phyloP scores from a whole-genome alignment of 2,329 filamentous ascomycete genomes.

The Apiospora arundinis region DNA sequence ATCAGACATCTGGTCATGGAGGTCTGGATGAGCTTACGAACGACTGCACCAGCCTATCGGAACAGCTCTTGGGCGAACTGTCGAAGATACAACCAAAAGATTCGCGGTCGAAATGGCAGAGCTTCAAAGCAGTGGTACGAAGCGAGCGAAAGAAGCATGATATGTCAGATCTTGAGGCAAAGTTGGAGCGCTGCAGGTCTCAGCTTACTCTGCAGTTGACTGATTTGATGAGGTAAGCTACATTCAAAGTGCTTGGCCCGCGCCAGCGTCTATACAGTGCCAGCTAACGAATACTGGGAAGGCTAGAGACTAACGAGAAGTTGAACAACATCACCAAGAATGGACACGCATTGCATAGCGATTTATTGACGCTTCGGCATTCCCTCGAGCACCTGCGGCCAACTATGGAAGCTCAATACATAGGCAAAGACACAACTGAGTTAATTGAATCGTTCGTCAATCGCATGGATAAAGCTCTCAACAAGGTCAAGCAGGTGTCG shows the following conservation, averaged over 20 bases:
- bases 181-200: conserved; percentile 25
- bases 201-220: conserved; percentile 25
- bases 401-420: neutral
- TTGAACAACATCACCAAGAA: neutral
- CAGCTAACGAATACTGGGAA: neutral
- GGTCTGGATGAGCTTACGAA: neutral
- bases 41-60: conserved; percentile 23
- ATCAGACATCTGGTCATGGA: neutral
- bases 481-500: neutral
- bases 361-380: neutral
- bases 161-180: conserved; percentile 7
- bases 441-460: neutral
- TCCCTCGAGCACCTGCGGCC: neutral
- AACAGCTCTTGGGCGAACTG: conserved; percentile 28
- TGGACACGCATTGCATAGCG: neutral
- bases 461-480: neutral
- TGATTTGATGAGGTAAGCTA: neutral
- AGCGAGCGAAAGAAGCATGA: conserved; percentile 16
- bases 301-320: neutral
- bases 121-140: conserved; percentile 22
- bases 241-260: neutral
- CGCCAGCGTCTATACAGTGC: neutral
- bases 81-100: conserved; percentile 31
- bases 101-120: conserved; percentile 26
- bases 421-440: neutral